Base-by-base conservation (phyloP, 2,329 filamentous ascomycete genomes). In the Penicillium crustosum region DNA sequence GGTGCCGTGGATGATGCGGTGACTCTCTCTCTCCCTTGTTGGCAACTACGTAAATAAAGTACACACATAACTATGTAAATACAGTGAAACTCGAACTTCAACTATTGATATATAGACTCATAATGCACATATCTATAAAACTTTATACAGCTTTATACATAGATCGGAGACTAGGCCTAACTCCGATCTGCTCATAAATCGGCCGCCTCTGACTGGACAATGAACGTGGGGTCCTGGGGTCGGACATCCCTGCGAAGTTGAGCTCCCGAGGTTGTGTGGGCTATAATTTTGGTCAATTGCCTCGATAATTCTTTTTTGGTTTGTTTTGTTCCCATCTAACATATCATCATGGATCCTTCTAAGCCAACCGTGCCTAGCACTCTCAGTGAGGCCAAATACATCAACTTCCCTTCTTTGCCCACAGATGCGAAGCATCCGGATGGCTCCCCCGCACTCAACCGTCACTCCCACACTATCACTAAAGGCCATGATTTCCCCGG, bases 401-500 rank as follows among this genome's bases (percentile, higher is more conserved):
- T 87, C 61, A 75, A 81, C 61, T 88, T 87, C 67, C 80, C 80
- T 51, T 79, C 81, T 66, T 78, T 82, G 21, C 81, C 79, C 60
- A 80, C 80, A 61, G 81, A 74, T 66, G 80, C 78, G 57, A 80
- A 71, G 57, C 72, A 77, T 54, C 71, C 76, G 55, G 81, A 88
- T 74, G 86, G 86, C 52, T 82, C 83, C 62, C 82, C 79, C n/a
- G 82, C 82, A 21, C 79, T 97, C 63, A 97, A 97, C 77, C 86
- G 89, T 60, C 96, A 90, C 84, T 96, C 92, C 5, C 86, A 90
- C 19, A 87, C 85, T 44, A 78, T 97, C 59, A 97, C 93, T 12
- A 86, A 84, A 56, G 89, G 83, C 55, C 91, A 96, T 86, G 91
- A 96, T 75, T 96, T 90, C 68, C 93, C 93, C 0, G 93, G 91